Base-by-base conservation (phyloP, 768 basidiomycete species). In the Dendrothele bispora region DNA sequence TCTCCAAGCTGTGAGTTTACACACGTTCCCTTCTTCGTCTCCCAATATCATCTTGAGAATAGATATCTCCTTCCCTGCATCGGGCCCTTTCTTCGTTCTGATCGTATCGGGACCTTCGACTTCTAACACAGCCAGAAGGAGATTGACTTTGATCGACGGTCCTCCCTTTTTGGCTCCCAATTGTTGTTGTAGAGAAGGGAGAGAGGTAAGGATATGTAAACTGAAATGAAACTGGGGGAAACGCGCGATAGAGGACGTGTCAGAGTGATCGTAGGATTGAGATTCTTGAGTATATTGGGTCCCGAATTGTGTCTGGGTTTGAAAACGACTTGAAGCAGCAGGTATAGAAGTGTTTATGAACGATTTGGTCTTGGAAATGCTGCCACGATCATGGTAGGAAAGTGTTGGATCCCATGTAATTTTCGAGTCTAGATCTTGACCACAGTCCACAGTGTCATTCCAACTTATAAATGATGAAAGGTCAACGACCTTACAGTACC, bases 191-290 rank as follows among this genome's bases (percentile, higher is more conserved):
- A 72, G 58, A 22, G 58, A 76, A 2, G 77, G 66, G 2, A 91
- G 67, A 2, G 80, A 66, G 0, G 79, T 75, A 17, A 91, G 61
- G 0, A 69, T 57, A 59, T 88, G 79, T 15, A 88, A 66, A 55
- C 72, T 83, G 65, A 92, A 89, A 51, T 86, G 82, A 57, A 89
- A 91, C 7, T 72, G 66, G 3, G 89, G 89, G 56, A 91, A 91
- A 8, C 73, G 76, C 7, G 75, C 80, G 52, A 91, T 86, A 15
- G 88, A 89, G 0, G 84, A 84, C 1, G 79, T 73, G 54, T 85
- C 79, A 5, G 86, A 86, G 58, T 80, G 80, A 51, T 74, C 65
- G 53, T 71, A 70, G 1, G 82, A 83, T 32, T 70, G 68, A 0
- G 71, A 72, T 32, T 73, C 74, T 56, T 80, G 76, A 2, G 74